Base-by-base conservation (phyloP, 768 basidiomycete genomes). In the Saitozyma podzolica region DNA sequence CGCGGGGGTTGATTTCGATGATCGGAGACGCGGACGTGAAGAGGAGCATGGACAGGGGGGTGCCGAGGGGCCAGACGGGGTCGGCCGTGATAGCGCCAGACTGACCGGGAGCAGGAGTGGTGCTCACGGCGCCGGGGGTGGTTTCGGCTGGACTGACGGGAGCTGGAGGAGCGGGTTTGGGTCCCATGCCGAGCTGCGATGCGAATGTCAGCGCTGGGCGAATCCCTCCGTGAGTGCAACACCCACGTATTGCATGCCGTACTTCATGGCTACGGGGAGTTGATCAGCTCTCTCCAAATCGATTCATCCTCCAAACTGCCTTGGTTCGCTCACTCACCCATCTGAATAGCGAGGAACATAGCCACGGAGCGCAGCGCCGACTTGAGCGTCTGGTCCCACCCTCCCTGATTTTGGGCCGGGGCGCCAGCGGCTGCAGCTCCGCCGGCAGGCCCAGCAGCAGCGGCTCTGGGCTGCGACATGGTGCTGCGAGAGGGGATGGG, bases 41-140 rank as follows among this genome's bases (percentile, higher is more conserved):
- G 13, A 79, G 61, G 0, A 72, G 65, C 66, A 79, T 73, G 13
- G 72, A 72, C 7, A 79, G 52, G 14, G 67, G 67, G 9, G 78
- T 79, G 20, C 76, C 75, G 39, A 67, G 52, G 19, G 70, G 64
- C 78, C 78, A 79, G 8, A 65, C 39, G 1, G 76, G 73, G 14
- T 58, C 20, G 20, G 72, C 74, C 6, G 41, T 13, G 19, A 61
- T 48, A 19, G 41, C 40, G 13, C 41, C 55, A n/a, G 55, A 40
- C 14, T 51, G 40, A 1, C 57, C 19, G 13, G 45, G 50, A 29
- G 45, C 13, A 29, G 9, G 9, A 9, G 49, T 29, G n/a, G 43
- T 41, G 14, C 14, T 16, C 11, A 39, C 16, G 39, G 54, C 45
- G 19, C 43, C 53, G 14, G 60, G 53, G 14, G 54, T 37, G 40